These are phyloP conservation scores for Danielozyma ontarioensis DNA, from an alignment of 805 yeast genomes.

Conservation along the genomic window DNA sequence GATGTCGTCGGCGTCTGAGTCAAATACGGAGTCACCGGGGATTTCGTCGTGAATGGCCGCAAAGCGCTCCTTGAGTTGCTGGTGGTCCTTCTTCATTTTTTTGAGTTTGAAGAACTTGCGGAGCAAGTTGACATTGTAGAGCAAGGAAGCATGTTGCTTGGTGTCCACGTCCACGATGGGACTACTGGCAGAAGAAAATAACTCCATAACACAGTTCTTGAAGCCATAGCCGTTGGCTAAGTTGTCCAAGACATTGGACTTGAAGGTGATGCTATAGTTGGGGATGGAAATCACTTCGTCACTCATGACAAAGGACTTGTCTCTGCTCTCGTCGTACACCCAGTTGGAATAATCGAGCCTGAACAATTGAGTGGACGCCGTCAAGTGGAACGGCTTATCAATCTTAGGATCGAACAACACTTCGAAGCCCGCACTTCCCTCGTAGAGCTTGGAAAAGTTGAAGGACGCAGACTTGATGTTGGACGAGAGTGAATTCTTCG, in stretches of 20 bases:
- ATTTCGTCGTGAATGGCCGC: background rate
- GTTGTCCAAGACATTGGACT: conserved; percentile 29
- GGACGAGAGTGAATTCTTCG: background rate
- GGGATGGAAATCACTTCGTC: conserved; percentile 33
- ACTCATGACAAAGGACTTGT: background rate
- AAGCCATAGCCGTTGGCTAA: conserved; percentile 32
- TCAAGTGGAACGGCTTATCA: conserved; percentile 31
- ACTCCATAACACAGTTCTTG: conserved; percentile 31
- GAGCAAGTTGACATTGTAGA: conserved; percentile 28
- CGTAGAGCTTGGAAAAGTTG: background rate
- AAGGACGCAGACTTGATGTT: background rate
- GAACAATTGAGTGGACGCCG: conserved; percentile 28
- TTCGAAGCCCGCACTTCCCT: conserved; percentile 31
- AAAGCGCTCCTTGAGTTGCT: background rate
- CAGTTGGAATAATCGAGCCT: conserved; percentile 16
- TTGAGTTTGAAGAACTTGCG: conserved; percentile 20
- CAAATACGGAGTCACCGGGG: background rate
- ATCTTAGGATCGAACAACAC: conserved; percentile 25
- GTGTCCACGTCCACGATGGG: conserved; percentile 36
- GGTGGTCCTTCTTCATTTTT: conserved; percentile 7
- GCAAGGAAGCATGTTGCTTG: conserved; percentile 23
- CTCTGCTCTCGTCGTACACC: conserved; percentile 3
- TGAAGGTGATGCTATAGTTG: conserved; percentile 27
- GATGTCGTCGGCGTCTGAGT: background rate
- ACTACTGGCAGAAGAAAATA: conserved; percentile 32